These are phyloP conservation scores for Polyporus tsugae DNA, from an alignment of 1,284 basidiomycete species.

Conservation along the genomic window DNA sequence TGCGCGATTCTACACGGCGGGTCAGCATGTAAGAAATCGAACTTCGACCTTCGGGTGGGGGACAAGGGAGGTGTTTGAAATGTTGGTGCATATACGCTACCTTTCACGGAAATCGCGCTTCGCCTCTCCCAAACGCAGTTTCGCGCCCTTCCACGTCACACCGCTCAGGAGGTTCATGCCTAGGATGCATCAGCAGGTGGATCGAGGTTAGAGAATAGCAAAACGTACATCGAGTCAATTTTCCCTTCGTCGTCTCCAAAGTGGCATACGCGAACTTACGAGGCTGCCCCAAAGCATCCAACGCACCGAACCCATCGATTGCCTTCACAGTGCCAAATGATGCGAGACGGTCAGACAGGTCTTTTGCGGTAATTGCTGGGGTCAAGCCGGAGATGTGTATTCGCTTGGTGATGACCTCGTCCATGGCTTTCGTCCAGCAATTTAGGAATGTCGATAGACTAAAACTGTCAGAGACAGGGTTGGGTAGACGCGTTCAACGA, in stretches of 20 bases:
- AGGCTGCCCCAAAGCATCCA: slow-evolving; percentile 70
- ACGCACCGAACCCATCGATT: slow-evolving; percentile 72
- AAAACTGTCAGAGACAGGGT: too few relatives aligned
- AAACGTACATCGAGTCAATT: slow-evolving; percentile 70
- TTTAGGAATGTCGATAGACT: background rate
- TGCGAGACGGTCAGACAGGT: slow-evolving; percentile 65
- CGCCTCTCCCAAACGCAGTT: slow-evolving; percentile 81
- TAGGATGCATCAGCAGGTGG: slow-evolving; percentile 38
- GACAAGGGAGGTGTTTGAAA: background rate
- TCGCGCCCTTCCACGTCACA: slow-evolving; percentile 84
- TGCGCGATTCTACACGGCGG: slow-evolving; percentile 45
- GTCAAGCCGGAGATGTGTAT: slow-evolving; percentile 81
- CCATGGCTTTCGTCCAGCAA: slow-evolving; percentile 32
- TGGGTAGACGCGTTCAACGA: too few relatives aligned
- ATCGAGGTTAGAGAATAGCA: background rate
- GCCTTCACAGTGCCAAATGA: slow-evolving; percentile 73
- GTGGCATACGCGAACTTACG: slow-evolving; percentile 80
- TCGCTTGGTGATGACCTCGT: slow-evolving; percentile 60
- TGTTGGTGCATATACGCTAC: slow-evolving; percentile 42
- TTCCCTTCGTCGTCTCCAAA: slow-evolving; percentile 65
- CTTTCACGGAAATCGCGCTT: slow-evolving; percentile 73
- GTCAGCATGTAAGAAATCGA: background rate
- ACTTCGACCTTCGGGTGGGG: slow-evolving; percentile 18
- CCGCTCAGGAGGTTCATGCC: slow-evolving; percentile 80
- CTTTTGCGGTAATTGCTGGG: slow-evolving; percentile 63